Percentiles rank a stretch among this genome's conserved stretches.
Evolutionary conservation across 495 filamentous ascomycete species (phyloP).

Genomic region (Neurospora tetrasperma): DNA sequence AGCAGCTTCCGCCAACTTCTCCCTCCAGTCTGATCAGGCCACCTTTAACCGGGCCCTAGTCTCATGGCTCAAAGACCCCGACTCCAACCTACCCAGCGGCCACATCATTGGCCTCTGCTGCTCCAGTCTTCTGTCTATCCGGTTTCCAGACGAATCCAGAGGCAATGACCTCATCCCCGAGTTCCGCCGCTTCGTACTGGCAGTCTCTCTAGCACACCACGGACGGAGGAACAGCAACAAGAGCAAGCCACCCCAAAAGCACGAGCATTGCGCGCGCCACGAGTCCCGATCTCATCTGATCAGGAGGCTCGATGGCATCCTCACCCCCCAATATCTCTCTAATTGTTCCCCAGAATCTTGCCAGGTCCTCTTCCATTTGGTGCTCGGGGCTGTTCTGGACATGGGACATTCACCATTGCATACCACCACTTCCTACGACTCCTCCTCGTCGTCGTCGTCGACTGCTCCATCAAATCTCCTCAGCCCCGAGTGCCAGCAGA

Average conservation of each 20-base stretch:
- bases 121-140: slow-evolving; percentile 17
- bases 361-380: slow-evolving; percentile 23
- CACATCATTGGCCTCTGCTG: slow-evolving; percentile 23
- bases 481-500: slow-evolving; percentile 13
- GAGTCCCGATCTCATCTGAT: slow-evolving; percentile 19
- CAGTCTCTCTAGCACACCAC: slow-evolving; percentile 16
- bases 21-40: slow-evolving; percentile 5
- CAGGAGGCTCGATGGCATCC: slow-evolving; percentile 18
- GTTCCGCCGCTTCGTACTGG: slow-evolving; percentile 20
- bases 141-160: slow-evolving; percentile 14
- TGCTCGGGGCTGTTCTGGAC: slow-evolving; percentile 19
- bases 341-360: slow-evolving; percentile 7
- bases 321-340: slow-evolving; percentile 21
- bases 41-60: slow-evolving; percentile 17
- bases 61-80: slow-evolving; percentile 20
- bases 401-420: slow-evolving; percentile 10
- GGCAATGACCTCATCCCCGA: slow-evolving; percentile 14
- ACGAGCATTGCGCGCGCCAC: slow-evolving; percentile 10
- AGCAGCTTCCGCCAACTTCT: slow-evolving; percentile 15
- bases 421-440: neutral
- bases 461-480: neutral
- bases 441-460: neutral
- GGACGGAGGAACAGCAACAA: slow-evolving; percentile 9
- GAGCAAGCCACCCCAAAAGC: slow-evolving; percentile 2
- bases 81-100: slow-evolving; percentile 16